Evolutionary conservation across 148 eudicot genomes (phyloP).

Genomic region (Diospyros lotus): DNA sequence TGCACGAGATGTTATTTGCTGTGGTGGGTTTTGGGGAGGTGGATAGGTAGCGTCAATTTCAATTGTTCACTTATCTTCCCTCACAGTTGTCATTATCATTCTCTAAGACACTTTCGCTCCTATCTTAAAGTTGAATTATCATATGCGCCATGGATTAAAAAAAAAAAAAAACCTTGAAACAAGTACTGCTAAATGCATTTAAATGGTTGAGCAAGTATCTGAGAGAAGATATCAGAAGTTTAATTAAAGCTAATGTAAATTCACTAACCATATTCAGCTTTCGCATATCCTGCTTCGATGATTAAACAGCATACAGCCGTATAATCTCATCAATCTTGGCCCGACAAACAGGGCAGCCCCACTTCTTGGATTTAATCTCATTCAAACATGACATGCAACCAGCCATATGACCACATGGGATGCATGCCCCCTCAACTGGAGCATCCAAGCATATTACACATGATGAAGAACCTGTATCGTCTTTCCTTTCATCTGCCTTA

Average conservation of each 20-base stretch:
- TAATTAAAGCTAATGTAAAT: not conserved
- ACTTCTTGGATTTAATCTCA: conserved; percentile 67
- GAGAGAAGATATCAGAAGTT: not conserved
- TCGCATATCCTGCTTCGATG: conserved; percentile 6
- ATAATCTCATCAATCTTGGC: conserved; percentile 73
- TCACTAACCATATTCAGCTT: conserved; percentile 13
- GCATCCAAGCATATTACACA: conserved; percentile 95
- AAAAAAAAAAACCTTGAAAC: too few species aligned
- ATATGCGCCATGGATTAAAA: too few species aligned
- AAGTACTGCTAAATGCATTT: not conserved
- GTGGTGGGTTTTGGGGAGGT: too few species aligned
- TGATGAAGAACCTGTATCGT: conserved; percentile 34
- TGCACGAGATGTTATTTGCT: not conserved
- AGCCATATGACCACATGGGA: conserved; percentile 97
- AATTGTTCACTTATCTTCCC: not conserved
- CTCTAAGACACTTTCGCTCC: too few species aligned
- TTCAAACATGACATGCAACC: conserved; percentile 94
- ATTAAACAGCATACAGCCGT: conserved; percentile 72
- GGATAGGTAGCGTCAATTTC: not conserved
- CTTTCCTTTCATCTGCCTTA: conserved; percentile 26
- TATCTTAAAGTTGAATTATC: too few species aligned
- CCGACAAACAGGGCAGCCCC: conserved; percentile 98
- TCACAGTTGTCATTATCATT: too few species aligned
- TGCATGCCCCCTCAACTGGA: conserved; percentile 84
- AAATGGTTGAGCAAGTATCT: not conserved